These are phyloP conservation scores for Saccharomycopsis sp. DNA, from an alignment of 805 yeast species.

Conservation along the genomic window DNA sequence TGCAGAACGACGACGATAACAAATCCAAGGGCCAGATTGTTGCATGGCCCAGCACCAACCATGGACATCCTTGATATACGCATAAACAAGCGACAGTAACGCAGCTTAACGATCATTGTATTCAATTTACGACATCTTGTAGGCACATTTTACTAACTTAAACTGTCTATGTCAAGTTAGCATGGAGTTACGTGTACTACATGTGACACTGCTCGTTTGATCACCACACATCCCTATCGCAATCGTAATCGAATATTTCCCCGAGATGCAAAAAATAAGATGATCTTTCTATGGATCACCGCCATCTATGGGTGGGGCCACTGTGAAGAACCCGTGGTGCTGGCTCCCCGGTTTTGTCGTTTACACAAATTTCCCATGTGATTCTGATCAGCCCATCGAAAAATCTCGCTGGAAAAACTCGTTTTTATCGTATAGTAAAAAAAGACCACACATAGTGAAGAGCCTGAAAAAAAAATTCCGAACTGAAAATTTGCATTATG, in stretches of 20 bases:
- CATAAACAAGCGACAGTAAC: too few species aligned
- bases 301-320: neutral
- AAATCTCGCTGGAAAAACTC: neutral
- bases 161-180: neutral
- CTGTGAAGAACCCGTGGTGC: neutral
- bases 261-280: neutral
- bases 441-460: neutral
- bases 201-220: too few species aligned
- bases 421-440: neutral
- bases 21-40: conserved; percentile 29
- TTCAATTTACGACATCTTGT: too few species aligned
- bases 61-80: conserved; percentile 47
- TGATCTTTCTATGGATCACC: neutral
- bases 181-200: too few species aligned
- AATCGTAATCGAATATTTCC: too few species aligned
- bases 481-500: neutral
- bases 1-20: conserved; percentile 22
- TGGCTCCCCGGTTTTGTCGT: neutral
- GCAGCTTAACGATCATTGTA: too few species aligned
- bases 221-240: too few species aligned
- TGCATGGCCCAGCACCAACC: conserved; percentile 67
- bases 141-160: neutral
- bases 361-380: neutral
- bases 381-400: conserved; percentile 1
- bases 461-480: neutral